Base-by-base conservation (phyloP, 208 protist genomes). In the Crithidia sp. region DNA sequence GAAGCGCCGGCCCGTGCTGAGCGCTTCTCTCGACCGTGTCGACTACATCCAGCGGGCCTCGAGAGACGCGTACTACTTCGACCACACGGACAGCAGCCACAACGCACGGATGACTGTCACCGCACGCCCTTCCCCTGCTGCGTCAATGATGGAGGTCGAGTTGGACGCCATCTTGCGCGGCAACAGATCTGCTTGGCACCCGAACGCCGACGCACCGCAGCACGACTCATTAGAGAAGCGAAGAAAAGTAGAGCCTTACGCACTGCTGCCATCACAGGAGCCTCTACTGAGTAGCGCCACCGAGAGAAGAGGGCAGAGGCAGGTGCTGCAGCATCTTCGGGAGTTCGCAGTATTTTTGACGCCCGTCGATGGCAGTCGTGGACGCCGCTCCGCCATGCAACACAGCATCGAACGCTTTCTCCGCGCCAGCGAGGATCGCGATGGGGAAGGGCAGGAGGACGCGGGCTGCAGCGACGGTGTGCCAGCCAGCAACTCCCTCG, bases 401-500 rank as follows among this genome's bases (percentile, higher is more conserved):
- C 52, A 50, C 28, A 79, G 74, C 61, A 79, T 79, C 41, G 67
- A 71, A 10, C 74, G 74, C 54, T 79, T 79, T 16, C 54, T 79
- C 12, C 49, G 4, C 19, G 59, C 55, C 6, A 65, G 67, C 41
- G 67, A 73, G 57, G 65, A 70, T 5, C 37, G 65, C 7, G 63
- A 10, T 2, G 0, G 2, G 9, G 63, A 68, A 13, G n/a, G 39
- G 0, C 7, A 16, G 39, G 37, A 16, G 10, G 19, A 57, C 6
- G 19, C 5, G 4, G 19, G 28, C 28, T 28, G 28, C 28, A 28
- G 28, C 28, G 28, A 28, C 28, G 28, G 28, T 28, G 28, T 28
- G 28, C 28, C 28, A 28, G 28, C 28, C 28, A 28, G 28, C 28
- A 28, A 28, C 28, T 28, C 28, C 28, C 28, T 28, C 1, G 28